Evolutionary conservation across 1,284 basidiomycete species (phyloP).

Genomic region (Cutaneotrichosporon daszewskae): DNA sequence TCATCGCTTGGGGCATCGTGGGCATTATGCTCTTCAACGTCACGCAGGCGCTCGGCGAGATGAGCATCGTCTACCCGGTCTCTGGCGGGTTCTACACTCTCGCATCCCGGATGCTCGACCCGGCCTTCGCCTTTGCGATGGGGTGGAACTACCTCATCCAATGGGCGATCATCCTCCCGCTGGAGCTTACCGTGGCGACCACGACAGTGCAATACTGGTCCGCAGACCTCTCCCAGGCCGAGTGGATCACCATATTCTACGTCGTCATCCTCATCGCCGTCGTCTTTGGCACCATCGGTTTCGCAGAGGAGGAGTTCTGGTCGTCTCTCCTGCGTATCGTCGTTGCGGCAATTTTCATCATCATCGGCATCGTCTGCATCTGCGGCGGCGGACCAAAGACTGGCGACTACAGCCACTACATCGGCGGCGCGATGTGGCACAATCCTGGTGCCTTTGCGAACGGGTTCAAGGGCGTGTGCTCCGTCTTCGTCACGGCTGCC

Average conservation of each 20-base stretch:
- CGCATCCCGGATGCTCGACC: conserved; percentile 40
- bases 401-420: conserved; percentile 34
- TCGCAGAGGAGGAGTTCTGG: conserved; percentile 48
- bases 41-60: conserved; percentile 49
- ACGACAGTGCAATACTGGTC: too few relatives aligned
- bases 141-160: conserved; percentile 46
- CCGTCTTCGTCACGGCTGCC: conserved; percentile 53
- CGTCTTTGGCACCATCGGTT: conserved; percentile 38
- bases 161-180: conserved; percentile 45
- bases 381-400: conserved; percentile 40
- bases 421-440: conserved; percentile 36
- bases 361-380: conserved; percentile 38
- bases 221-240: too few relatives aligned
- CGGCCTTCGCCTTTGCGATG: conserved; percentile 40
- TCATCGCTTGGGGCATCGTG: conserved; percentile 48
- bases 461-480: conserved; percentile 50
- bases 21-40: conserved; percentile 25
- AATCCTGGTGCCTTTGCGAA: conserved; percentile 47
- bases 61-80: conserved; percentile 50
- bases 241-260: conserved; percentile 48
- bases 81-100: conserved; percentile 51
- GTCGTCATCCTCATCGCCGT: conserved; percentile 29
- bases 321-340: conserved; percentile 42
- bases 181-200: too few relatives aligned
- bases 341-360: conserved; percentile 46